Evolutionary conservation across 139 green algal genomes (phyloP).

Genomic region (Haematococcus sp.): DNA sequence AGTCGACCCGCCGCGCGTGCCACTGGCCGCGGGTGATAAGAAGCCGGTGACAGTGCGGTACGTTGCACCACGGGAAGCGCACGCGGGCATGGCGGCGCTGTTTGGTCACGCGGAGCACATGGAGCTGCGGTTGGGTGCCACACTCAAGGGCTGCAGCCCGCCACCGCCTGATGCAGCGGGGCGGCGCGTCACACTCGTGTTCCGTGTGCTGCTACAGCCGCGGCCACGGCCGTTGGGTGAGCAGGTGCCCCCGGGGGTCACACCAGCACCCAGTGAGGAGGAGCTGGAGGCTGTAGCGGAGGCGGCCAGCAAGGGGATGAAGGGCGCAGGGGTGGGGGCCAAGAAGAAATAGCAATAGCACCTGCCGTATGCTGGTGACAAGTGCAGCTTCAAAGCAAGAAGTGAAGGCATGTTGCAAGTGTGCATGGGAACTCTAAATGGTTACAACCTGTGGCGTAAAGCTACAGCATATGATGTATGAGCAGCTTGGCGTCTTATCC

Average conservation of each 20-base stretch:
- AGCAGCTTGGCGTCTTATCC: too few relatives aligned
- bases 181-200: constrained; percentile 11
- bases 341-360: background rate
- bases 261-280: background rate
- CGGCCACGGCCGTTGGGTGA: background rate
- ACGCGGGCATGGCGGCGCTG: constrained; percentile 34
- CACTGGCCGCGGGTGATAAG: constrained; percentile 41
- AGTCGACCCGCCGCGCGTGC: constrained; percentile 28
- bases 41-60: constrained; percentile 32
- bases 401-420: too few relatives aligned
- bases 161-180: constrained; percentile 26
- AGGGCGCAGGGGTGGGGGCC: background rate
- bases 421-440: too few relatives aligned
- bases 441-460: too few relatives aligned
- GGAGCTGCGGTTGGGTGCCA: constrained; percentile 20
- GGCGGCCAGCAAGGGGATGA: background rate
- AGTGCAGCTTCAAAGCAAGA: too few relatives aligned
- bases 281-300: background rate
- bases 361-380: too few relatives aligned
- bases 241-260: constrained; percentile 11
- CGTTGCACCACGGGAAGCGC: constrained; percentile 14
- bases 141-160: constrained; percentile 30
- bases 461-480: too few relatives aligned
- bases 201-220: constrained; percentile 17
- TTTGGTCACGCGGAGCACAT: constrained; percentile 33